A percentile compares a stretch with the other conserved stretches of the same genome.
phyloP scores from a whole-genome alignment of 1,139 yeast genomes.

The Taiozyma sp. region DNA sequence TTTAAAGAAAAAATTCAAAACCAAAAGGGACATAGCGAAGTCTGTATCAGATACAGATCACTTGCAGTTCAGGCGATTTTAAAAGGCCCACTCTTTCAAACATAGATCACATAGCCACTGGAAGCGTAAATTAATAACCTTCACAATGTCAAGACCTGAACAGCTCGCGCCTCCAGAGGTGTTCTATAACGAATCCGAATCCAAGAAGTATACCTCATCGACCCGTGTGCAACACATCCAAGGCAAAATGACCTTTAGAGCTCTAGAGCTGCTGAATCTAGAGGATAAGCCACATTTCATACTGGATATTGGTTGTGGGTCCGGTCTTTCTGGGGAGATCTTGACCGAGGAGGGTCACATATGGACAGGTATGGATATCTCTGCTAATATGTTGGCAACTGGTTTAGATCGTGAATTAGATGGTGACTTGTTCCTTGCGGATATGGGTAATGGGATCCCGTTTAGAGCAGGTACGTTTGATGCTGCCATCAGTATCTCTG shows the following conservation, averaged over 20 bases:
- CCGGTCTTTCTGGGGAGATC: conserved; percentile 94
- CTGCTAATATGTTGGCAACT: conserved; percentile 94
- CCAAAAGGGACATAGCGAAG: no score
- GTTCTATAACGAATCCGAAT: conserved; percentile 87
- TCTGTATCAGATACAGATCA: background rate
- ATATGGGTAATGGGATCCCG: conserved; percentile 93
- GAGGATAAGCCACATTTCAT: conserved; percentile 59
- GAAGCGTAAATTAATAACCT: background rate
- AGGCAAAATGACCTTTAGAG: conserved; percentile 94
- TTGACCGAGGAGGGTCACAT: conserved; percentile 89
- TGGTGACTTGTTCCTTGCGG: conserved; percentile 88
- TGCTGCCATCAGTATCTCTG: conserved; percentile 94
- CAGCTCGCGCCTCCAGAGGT: conserved; percentile 97
- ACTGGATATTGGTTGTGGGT: conserved; percentile 95
- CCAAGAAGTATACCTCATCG: conserved; percentile 83
- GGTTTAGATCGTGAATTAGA: conserved; percentile 90
- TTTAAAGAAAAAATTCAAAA: background rate
- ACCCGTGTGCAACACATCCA: conserved; percentile 98
- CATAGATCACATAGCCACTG: background rate
- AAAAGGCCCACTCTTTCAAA: background rate
- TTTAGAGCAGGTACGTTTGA: conserved; percentile 96
- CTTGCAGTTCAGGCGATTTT: background rate
- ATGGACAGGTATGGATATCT: conserved; percentile 97
- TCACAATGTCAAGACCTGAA: conserved; percentile 90
- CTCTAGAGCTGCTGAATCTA: conserved; percentile 79